Evolutionary conservation across 192 early-diverging fungal species (phyloP).

Genomic region (Pilobolus umbonatus): DNA sequence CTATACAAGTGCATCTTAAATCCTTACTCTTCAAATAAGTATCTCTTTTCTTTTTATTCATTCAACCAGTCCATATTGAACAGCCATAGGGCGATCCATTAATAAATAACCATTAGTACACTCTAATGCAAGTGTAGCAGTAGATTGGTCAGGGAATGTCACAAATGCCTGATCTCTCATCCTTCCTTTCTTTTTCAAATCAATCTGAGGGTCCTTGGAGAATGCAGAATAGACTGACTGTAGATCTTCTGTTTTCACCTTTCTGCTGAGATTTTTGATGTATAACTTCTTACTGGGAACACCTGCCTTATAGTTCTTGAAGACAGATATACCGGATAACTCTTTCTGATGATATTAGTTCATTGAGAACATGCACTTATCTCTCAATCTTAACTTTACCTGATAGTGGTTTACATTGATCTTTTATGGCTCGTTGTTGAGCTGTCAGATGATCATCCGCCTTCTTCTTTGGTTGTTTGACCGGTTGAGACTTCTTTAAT

Average conservation of each 20-base stretch:
- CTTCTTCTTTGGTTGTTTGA: neutral
- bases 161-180: constrained; percentile 47
- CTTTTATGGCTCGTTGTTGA: constrained; percentile 12
- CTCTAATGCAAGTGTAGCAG: constrained; percentile 29
- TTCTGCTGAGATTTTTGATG: constrained; percentile 44
- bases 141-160: constrained; percentile 26
- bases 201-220: constrained; percentile 22
- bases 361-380: neutral
- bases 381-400: constrained; percentile 7
- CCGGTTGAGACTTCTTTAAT: neutral
- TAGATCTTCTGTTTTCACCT: constrained; percentile 30
- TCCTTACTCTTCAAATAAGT: too few species aligned
- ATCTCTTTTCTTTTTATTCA: too few species aligned
- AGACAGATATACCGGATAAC: constrained; percentile 33
- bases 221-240: constrained; percentile 28
- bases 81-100: constrained; percentile 43
- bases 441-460: too few species aligned
- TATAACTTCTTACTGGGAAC: constrained; percentile 33
- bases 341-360: constrained; percentile 23
- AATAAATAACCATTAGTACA: constrained; percentile 35
- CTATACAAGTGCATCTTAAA: constrained; percentile 67
- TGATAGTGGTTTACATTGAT: constrained; percentile 16
- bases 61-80: constrained; percentile 31
- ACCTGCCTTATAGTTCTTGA: constrained; percentile 37
- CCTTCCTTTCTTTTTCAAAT: constrained; percentile 36